Evolutionary conservation across 805 yeast species (phyloP), one percentile per base, ranked within the genome.

Genomic region (Saccharomycopsis babjevae): DNA sequence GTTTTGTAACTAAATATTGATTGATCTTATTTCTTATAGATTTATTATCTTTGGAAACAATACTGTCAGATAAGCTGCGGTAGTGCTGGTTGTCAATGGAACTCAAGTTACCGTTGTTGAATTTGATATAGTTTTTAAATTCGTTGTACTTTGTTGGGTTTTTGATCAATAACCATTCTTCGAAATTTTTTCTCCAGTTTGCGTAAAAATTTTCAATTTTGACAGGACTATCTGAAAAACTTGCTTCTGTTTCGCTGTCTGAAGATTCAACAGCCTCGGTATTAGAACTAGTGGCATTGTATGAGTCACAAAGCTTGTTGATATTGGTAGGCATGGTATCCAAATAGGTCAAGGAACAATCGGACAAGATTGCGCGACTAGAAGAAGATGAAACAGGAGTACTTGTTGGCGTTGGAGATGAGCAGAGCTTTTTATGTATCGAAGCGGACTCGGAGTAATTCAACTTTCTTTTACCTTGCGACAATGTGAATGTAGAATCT

Each of bases 151-250:
- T 70, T 62, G 73, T 73, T 28, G 74, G 74, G 66, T 76, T 75
- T 61, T 75, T 76, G 63, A 72, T 75, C 58, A 76, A 74, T 43
- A 78, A 68, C 71, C 77, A 74, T n/a, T 70, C 65, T 46, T 73
- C 74, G 59, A 76, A 69, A 64, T 73, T 72, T 56, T 73, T 71
- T 65, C 80, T 73, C 82, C 82, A 78, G 64, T 74, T 77, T 34
- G 72, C 72, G 63, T 77, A 77, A 62, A 74, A 74, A 59, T 70
- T 68, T 58, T 71, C 75, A 28, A 64, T 34, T 20, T 60, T 52
- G 22, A 32, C 25, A 20, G 38, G 38, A 6, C 28, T 52, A 34
- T 34, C 40, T 6, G 25, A n/a, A 7, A 30, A 16, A 20, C 56
- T 52, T 32, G 56, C 32, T n/a, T 52, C 56, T 52, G 56, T 30